Evolutionary conservation across 1,139 yeast genomes (phyloP).

Genomic region (Kluyveromyces sp.): DNA sequence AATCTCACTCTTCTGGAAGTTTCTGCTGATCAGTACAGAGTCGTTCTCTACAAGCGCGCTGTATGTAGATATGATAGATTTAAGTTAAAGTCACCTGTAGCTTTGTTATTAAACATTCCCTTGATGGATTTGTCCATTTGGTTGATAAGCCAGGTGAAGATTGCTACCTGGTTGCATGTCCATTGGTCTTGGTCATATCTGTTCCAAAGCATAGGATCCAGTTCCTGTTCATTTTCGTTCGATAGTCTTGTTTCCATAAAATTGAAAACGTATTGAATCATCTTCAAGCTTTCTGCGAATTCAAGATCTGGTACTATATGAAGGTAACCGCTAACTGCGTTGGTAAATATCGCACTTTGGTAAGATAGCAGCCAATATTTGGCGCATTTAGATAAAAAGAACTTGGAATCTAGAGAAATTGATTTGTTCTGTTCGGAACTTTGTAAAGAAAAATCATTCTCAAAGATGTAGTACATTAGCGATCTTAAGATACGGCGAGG

Average conservation of each 20-base stretch:
- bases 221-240: slow-evolving; percentile 31
- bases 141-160: slow-evolving; percentile 43
- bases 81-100: slow-evolving; percentile 48
- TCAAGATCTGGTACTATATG: not conserved
- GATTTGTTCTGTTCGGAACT: slow-evolving; percentile 18
- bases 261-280: slow-evolving; percentile 1
- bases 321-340: slow-evolving; percentile 13
- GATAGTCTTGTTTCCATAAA: not conserved
- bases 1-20: slow-evolving; percentile 26
- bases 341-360: not conserved
- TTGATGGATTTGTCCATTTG: slow-evolving; percentile 41
- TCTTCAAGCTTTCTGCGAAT: not conserved
- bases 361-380: slow-evolving; percentile 52
- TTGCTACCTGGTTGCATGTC: slow-evolving; percentile 39
- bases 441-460: not conserved
- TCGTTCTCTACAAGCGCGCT: slow-evolving; percentile 48
- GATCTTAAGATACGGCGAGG: slow-evolving; percentile 8
- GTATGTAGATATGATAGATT: slow-evolving; percentile 44
- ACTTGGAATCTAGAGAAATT: slow-evolving; percentile 35
- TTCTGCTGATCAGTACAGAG: slow-evolving; percentile 32
- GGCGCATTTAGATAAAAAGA: slow-evolving; percentile 40
- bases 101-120: slow-evolving; percentile 39
- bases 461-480: not conserved
- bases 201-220: slow-evolving; percentile 47
- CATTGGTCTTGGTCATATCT: slow-evolving; percentile 46